Conservation (phyloP, 441 rosid genomes). For the Arabidopsis lyrata region DNA sequence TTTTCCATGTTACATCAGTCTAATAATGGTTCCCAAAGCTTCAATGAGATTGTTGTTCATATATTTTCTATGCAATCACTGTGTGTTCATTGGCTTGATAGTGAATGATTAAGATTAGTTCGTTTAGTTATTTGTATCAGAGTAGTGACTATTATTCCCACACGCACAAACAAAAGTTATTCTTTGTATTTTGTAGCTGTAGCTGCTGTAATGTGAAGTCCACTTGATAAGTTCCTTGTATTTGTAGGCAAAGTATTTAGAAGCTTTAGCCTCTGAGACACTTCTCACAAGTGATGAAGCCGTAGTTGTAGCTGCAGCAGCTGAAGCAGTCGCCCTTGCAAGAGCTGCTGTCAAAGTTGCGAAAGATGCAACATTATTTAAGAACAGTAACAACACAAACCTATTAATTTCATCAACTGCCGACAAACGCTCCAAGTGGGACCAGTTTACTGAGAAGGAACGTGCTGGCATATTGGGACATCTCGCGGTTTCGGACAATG, state of each 20-base stretch:
- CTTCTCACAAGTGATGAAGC: constrained; percentile 84
- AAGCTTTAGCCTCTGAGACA: constrained; percentile 69
- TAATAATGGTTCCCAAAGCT: background rate
- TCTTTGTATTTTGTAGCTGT: constrained; percentile 1
- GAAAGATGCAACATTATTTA: constrained; percentile 72
- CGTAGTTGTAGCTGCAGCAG: constrained; percentile 83
- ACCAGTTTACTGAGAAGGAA: constrained; percentile 63
- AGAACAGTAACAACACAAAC: constrained; percentile 47
- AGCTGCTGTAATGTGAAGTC: background rate
- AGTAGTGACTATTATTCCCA: constrained; percentile 14
- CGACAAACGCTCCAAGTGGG: constrained; percentile 55
- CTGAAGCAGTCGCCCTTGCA: constrained; percentile 95
- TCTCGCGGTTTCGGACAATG: constrained; percentile 48
- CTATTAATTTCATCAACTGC: constrained; percentile 39
- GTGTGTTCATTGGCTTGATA: background rate
- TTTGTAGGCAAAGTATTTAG: constrained; percentile 62
- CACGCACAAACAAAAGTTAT: background rate
- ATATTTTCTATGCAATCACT: background rate
- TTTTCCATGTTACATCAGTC: too few species aligned
- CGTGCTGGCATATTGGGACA: constrained; percentile 67
- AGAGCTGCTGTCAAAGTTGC: constrained; percentile 89
- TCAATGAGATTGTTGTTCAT: too few species aligned
- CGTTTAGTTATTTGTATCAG: background rate
- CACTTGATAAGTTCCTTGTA: constrained; percentile 23
- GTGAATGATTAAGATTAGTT: background rate